A percentile compares a stretch with the other conserved stretches of the same genome.
phyloP scores from a whole-genome alignment of 129 eudicot genomes.

The sunflower (Helianthus annuus) region DNA sequence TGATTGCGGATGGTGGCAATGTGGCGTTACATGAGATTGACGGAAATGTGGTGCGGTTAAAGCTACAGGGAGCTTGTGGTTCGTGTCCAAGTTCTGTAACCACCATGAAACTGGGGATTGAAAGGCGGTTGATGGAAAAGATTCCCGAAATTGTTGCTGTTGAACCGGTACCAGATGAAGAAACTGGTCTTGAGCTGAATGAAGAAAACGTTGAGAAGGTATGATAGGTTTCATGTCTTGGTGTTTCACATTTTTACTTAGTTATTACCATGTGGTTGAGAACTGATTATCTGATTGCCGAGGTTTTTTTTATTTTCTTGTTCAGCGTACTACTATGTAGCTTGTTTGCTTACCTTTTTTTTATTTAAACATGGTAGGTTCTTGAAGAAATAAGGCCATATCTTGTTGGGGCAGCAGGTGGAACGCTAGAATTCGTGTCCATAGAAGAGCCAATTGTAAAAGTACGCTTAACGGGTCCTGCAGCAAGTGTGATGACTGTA shows the following conservation, averaged over 20 bases:
- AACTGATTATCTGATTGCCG: not conserved
- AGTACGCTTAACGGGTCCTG: constrained; percentile 86
- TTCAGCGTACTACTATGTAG: not conserved
- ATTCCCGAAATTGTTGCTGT: constrained; percentile 89
- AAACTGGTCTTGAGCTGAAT: constrained; percentile 89
- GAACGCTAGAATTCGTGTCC: constrained; percentile 70
- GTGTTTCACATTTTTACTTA: not conserved
- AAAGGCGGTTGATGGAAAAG: constrained; percentile 94
- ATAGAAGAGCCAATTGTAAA: constrained; percentile 97
- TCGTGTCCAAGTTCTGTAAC: constrained; percentile 90
- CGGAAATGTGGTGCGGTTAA: constrained; percentile 79
- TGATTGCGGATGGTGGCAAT: constrained; percentile 93
- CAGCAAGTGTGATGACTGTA: constrained; percentile 95
- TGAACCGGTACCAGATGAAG: constrained; percentile 74
- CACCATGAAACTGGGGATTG: constrained; percentile 95
- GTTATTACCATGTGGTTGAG: not conserved
- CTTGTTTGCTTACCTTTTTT: not conserved
- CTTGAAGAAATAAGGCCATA: constrained; percentile 97
- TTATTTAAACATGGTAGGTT: constrained; percentile 42
- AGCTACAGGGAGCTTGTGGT: constrained; percentile 98
- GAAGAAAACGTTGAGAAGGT: constrained; percentile 97
- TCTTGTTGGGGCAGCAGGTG: constrained; percentile 98
- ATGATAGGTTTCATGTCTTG: not conserved
- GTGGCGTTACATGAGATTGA: constrained; percentile 95
- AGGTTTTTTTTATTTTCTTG: not conserved